Evolutionary conservation across 2,329 filamentous ascomycete species (phyloP).

Genomic region (Epichloe elymi): DNA sequence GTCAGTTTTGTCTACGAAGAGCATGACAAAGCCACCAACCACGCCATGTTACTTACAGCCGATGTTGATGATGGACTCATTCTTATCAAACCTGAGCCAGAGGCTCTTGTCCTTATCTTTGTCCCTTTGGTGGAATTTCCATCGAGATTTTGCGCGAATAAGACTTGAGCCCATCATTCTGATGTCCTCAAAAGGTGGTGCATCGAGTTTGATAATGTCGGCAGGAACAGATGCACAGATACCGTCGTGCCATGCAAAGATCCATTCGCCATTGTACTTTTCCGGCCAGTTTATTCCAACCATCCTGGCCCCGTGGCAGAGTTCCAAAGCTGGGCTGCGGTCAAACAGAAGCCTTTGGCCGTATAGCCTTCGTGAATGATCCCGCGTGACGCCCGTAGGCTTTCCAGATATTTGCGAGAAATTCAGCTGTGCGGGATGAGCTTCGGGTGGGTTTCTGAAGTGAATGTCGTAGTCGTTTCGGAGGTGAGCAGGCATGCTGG

Average conservation of each 20-base stretch:
- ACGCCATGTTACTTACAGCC: conserved; percentile 28
- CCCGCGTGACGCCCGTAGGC: conserved; percentile 31
- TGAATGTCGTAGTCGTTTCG: conserved; percentile 42
- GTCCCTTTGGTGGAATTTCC: conserved; percentile 38
- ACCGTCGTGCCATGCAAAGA: conserved; percentile 44
- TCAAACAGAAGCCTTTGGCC: conserved; percentile 33
- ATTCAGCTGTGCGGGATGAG: conserved; percentile 30
- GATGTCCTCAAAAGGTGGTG: conserved; percentile 32
- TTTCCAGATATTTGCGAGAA: conserved; percentile 25
- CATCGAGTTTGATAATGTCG: conserved; percentile 34
- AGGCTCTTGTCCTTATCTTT: conserved; percentile 29
- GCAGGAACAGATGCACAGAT: conserved; percentile 34
- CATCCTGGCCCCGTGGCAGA: conserved; percentile 34
- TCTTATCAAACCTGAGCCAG: conserved; percentile 52
- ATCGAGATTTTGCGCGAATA: conserved; percentile 35
- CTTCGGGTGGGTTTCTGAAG: conserved; percentile 26
- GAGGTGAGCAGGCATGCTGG: conserved; percentile 24
- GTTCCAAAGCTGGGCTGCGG: conserved; percentile 30
- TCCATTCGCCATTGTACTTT: conserved; percentile 42
- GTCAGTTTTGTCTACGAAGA: not conserved
- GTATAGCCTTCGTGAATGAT: conserved; percentile 33
- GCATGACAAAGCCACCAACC: not conserved
- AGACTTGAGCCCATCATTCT: conserved; percentile 32
- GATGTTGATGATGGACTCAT: conserved; percentile 54
- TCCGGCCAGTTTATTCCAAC: conserved; percentile 37